A percentile compares a stretch with the other conserved stretches of the same genome.
phyloP scores from a whole-genome alignment of 345 rosid genomes.

The Conringia planisiliqua region DNA sequence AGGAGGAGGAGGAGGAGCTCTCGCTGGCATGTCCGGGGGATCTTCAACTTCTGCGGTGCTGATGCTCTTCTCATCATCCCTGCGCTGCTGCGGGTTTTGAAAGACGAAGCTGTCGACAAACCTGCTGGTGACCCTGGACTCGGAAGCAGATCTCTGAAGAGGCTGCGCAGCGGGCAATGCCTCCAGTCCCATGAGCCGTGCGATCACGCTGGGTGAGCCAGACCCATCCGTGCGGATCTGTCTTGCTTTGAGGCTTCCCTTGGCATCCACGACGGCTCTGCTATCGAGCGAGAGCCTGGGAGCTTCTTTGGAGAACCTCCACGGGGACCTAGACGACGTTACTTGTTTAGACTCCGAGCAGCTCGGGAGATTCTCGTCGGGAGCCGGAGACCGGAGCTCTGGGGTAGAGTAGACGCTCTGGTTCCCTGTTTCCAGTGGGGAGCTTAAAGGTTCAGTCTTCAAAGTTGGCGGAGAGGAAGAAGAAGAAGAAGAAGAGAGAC shows the following conservation, averaged over 20 bases:
- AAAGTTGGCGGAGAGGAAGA: too few species aligned
- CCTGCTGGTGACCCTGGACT: constrained; percentile 64
- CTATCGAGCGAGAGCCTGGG: constrained; percentile 98
- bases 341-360: constrained; percentile 55
- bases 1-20: constrained; percentile 37
- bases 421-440: constrained; percentile 38
- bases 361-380: constrained; percentile 33
- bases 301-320: constrained; percentile 89
- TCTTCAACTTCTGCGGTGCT: constrained; percentile 9
- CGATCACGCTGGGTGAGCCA: constrained; percentile 87
- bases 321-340: constrained; percentile 47
- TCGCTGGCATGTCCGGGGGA: constrained; percentile 39
- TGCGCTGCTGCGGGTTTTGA: neutral
- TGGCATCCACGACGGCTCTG: constrained; percentile 81
- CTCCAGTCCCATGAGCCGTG: constrained; percentile 92
- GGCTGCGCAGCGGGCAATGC: constrained; percentile 48
- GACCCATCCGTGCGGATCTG: constrained; percentile 47
- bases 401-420: constrained; percentile 43
- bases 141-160: constrained; percentile 93
- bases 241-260: constrained; percentile 79
- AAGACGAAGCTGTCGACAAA: constrained; percentile 54
- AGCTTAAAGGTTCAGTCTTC: neutral
- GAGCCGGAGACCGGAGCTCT: constrained; percentile 46
- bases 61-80: neutral
- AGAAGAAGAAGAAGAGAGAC: constrained; percentile 45